These are phyloP conservation scores for Thermothelomyces thermophilus DNA, from an alignment of 2,329 filamentous ascomycete species.

Conservation along the genomic window DNA sequence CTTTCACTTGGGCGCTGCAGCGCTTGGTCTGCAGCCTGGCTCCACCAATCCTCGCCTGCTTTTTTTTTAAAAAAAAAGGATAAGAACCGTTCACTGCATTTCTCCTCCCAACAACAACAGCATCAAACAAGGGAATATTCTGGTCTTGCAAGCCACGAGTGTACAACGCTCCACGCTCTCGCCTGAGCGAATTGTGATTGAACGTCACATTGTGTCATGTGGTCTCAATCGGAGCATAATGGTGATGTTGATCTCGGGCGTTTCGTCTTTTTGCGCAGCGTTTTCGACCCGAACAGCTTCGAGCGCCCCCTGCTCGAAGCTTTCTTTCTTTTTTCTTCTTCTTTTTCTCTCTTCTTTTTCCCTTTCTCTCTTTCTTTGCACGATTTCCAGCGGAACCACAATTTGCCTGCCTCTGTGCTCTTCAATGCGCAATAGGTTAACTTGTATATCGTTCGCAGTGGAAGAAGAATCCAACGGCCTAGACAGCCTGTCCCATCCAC, in stretches of 20 bases:
- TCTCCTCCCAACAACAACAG: neutral
- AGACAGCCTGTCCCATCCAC: conserved; percentile 64
- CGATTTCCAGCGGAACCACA: conserved; percentile 35
- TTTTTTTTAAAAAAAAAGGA: neutral
- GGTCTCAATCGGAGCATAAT: neutral
- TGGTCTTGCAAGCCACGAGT: neutral
- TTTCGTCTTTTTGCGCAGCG: neutral
- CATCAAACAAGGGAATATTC: neutral
- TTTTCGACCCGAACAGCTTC: neutral
- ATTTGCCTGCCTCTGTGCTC: conserved; percentile 57
- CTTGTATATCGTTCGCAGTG: conserved; percentile 53
- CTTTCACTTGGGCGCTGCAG: neutral
- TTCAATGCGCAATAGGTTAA: conserved; percentile 55
- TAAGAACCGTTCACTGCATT: neutral
- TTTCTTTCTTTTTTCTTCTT: neutral
- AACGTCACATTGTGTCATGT: neutral
- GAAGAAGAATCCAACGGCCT: conserved; percentile 57
- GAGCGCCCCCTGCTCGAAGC: neutral
- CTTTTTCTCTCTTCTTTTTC: neutral
- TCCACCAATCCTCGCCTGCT: neutral
- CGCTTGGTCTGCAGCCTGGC: no score
- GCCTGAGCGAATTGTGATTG: conserved; percentile 3
- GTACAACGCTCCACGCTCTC: conserved; percentile 6
- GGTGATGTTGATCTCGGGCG: no score
- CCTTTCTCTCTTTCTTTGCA: neutral